phyloP scores from a whole-genome alignment of 1,284 basidiomycete genomes.

The Leucocoprinus gongylophorus region DNA sequence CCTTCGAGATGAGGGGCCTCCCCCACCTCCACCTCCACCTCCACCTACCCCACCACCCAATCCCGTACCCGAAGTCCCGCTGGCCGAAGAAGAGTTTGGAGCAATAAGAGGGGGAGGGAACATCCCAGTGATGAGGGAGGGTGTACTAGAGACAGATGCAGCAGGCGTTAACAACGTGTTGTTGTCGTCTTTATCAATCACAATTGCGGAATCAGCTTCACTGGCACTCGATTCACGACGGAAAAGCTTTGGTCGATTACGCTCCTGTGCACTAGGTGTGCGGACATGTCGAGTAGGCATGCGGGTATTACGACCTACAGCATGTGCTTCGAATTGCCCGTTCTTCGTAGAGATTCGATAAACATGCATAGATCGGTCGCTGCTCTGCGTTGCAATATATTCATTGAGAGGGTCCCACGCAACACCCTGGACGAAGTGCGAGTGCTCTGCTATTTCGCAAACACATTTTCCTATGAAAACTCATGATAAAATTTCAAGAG shows the following conservation, averaged over 20 bases:
- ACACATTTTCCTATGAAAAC: constrained; percentile 61
- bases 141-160: constrained; percentile 37
- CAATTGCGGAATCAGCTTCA: constrained; percentile 56
- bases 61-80: background rate
- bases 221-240: constrained; percentile 70
- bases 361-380: constrained; percentile 87
- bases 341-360: constrained; percentile 74
- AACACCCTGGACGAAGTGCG: constrained; percentile 93
- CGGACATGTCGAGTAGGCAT: constrained; percentile 64
- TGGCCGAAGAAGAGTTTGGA: background rate
- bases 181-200: constrained; percentile 31
- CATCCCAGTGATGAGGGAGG: constrained; percentile 49
- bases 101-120: constrained; percentile 62
- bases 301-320: constrained; percentile 73
- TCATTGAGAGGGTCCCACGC: constrained; percentile 95
- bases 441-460: constrained; percentile 83
- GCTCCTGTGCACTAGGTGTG: constrained; percentile 49
- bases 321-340: constrained; percentile 78
- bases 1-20: constrained; percentile 69
- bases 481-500: background rate
- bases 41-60: background rate
- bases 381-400: constrained; percentile 92
- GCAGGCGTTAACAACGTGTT: constrained; percentile 55
- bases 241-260: constrained; percentile 48
- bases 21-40: constrained; percentile 19